These are phyloP conservation scores for Hyaloraphidium curvatum DNA, from an alignment of 192 early-diverging fungal species.

Conservation along the genomic window DNA sequence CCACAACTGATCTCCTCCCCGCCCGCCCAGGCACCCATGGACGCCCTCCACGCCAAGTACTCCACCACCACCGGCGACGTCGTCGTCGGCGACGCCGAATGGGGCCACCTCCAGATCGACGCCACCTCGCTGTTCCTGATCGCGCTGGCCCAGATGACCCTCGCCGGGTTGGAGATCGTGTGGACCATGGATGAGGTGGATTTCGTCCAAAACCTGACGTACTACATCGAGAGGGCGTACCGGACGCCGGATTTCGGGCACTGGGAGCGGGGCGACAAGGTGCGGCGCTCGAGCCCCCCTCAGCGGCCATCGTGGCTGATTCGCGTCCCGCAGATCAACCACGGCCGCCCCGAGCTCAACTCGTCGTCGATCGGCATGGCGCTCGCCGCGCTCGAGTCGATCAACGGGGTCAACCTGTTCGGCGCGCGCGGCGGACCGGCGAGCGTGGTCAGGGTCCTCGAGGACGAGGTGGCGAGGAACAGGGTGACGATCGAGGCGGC, in stretches of 20 bases:
- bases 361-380: conserved; percentile 78
- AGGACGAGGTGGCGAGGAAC: conserved; percentile 68
- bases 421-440: conserved; percentile 54
- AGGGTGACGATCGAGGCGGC: conserved; percentile 55
- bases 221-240: conserved; percentile 65
- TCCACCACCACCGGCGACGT: conserved; percentile 64
- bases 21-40: conserved; percentile 26
- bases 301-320: too few species aligned
- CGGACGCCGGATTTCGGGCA: conserved; percentile 74
- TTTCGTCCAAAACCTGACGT: conserved; percentile 72
- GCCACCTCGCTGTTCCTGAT: conserved; percentile 68
- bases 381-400: conserved; percentile 61
- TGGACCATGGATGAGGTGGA: conserved; percentile 70
- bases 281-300: too few species aligned
- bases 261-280: conserved; percentile 80
- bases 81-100: conserved; percentile 63
- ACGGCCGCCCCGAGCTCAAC: conserved; percentile 68
- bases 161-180: conserved; percentile 49
- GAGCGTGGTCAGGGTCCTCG: conserved; percentile 63
- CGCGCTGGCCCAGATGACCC: conserved; percentile 65
- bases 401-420: conserved; percentile 73
- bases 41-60: conserved; percentile 80
- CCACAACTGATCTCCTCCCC: too few species aligned
- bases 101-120: conserved; percentile 32
- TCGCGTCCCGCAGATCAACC: too few species aligned